These are phyloP conservation scores for Aspergillus hiratsukae DNA, from an alignment of 2,329 filamentous ascomycete genomes.

Conservation along the genomic window DNA sequence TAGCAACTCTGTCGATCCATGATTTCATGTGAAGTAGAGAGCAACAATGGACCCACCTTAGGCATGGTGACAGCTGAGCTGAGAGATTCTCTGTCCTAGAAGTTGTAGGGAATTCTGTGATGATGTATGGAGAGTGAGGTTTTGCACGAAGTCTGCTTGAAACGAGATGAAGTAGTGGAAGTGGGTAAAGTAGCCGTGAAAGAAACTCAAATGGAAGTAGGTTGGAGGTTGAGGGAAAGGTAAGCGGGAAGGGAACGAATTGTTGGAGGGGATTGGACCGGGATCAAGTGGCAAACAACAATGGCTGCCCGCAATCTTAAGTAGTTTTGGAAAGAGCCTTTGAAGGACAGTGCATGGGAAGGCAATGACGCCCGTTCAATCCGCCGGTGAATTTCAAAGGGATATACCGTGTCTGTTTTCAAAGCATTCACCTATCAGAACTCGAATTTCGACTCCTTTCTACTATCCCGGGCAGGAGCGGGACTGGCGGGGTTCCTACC, in stretches of 20 bases:
- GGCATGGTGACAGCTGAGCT: slow-evolving; percentile 24
- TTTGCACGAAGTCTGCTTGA: neutral
- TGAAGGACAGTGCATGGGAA: neutral
- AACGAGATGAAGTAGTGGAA: neutral
- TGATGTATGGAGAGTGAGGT: neutral
- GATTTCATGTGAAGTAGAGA: neutral
- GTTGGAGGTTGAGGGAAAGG: neutral
- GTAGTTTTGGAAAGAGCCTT: slow-evolving; percentile 1
- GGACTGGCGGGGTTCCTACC: slow-evolving; percentile 1
- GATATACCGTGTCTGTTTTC: neutral
- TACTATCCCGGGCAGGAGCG: neutral
- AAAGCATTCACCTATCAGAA: neutral
- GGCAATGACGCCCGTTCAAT: slow-evolving; percentile 1
- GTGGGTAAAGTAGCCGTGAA: neutral
- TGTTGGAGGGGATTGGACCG: neutral
- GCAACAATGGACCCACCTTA: slow-evolving; percentile 25
- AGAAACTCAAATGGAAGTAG: neutral
- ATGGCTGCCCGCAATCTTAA: neutral
- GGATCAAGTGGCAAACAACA: neutral
- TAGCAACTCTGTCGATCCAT: slow-evolving; percentile 14
- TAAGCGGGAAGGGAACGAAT: neutral
- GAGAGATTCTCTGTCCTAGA: neutral
- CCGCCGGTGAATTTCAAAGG: slow-evolving; percentile 2
- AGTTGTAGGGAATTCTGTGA: neutral
- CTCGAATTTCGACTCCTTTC: neutral